A percentile compares a stretch with the other conserved stretches of the same genome.
These are phyloP conservation scores for Tolypocladium album DNA, from an alignment of 2,329 filamentous ascomycete genomes.

Conservation along the genomic window DNA sequence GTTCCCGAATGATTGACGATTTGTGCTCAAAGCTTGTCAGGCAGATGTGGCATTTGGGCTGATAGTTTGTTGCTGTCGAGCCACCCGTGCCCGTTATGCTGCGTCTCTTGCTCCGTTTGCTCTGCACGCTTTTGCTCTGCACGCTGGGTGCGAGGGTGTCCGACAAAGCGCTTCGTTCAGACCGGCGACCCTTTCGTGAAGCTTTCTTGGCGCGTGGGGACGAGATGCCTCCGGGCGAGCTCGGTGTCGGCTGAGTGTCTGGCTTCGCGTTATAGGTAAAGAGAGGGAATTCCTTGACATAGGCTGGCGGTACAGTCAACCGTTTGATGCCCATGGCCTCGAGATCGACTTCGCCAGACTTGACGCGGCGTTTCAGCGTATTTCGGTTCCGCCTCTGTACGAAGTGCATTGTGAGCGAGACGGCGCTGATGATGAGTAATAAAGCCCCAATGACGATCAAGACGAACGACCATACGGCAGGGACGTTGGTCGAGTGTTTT, in stretches of 20 bases:
- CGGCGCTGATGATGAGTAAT: conserved; percentile 53
- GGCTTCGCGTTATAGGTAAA: conserved; percentile 62
- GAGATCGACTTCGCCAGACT: conserved; percentile 71
- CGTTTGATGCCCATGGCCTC: conserved; percentile 79
- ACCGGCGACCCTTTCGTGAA: conserved; percentile 17
- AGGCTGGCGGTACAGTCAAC: conserved; percentile 60
- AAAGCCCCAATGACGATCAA: conserved; percentile 62
- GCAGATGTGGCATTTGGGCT: conserved; percentile 85
- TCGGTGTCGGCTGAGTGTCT: conserved; percentile 27
- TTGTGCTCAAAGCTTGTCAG: conserved; percentile 66
- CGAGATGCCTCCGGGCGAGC: conserved; percentile 13
- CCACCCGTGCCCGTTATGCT: conserved; percentile 21
- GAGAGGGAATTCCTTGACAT: conserved; percentile 65
- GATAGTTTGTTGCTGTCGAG: conserved; percentile 47
- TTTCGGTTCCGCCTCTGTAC: conserved; percentile 62
- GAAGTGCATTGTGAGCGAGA: conserved; percentile 64
- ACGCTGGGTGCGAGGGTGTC: conserved; percentile 12
- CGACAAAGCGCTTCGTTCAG: conserved; percentile 16
- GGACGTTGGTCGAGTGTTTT: conserved; percentile 38
- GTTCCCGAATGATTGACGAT: conserved; percentile 65
- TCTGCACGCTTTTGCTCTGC: conserved; percentile 20
- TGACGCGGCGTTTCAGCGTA: conserved; percentile 58
- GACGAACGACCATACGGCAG: conserved; percentile 73
- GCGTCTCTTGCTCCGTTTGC: conserved; percentile 26
- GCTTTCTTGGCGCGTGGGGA: conserved; percentile 19